Percentiles rank a stretch among this genome's conserved stretches.
These are phyloP conservation scores for Prunus mume DNA, from an alignment of 306 rosid genomes.

Conservation along the genomic window DNA sequence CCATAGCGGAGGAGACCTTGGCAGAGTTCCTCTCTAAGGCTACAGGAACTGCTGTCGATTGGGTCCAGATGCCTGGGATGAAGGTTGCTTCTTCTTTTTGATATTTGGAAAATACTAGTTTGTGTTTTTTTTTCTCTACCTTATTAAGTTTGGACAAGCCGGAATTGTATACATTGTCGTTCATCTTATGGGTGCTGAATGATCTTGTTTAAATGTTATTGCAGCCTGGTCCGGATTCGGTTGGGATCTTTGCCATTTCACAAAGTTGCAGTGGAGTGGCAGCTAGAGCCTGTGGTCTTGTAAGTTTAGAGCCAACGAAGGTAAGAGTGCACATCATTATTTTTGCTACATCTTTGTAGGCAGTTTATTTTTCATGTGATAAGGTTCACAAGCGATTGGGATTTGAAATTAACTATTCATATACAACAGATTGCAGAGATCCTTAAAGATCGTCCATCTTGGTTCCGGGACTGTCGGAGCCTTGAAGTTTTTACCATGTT, in stretches of 20 bases:
- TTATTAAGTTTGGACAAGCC: background rate
- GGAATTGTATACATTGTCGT: background rate
- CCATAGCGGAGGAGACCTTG: conserved; percentile 98
- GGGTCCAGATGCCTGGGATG: conserved; percentile 99
- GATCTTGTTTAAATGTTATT: background rate
- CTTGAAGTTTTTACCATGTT: conserved; percentile 92
- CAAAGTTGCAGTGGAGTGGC: conserved; percentile 99
- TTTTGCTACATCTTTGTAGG: background rate
- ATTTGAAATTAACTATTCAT: conserved; percentile 15
- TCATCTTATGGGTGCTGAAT: background rate
- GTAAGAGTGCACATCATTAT: conserved; percentile 30
- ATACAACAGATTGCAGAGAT: conserved; percentile 83
- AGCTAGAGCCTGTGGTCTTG: conserved; percentile 99
- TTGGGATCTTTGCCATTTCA: conserved; percentile 99
- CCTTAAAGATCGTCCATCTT: conserved; percentile 96
- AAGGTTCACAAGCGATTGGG: conserved; percentile 1
- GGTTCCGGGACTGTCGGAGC: conserved; percentile 99
- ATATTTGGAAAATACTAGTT: background rate
- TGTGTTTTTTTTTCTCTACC: background rate
- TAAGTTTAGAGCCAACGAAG: conserved; percentile 90
- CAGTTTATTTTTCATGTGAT: background rate
- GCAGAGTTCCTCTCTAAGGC: conserved; percentile 99
- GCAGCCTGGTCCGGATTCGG: conserved; percentile 99
- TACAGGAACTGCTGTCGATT: conserved; percentile 99
- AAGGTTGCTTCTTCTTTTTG: conserved; percentile 52